Evolutionary conservation across 768 basidiomycete species (phyloP), one percentile per base, ranked within the genome.

Genomic region (Trichaptum fuscoviolaceum): DNA sequence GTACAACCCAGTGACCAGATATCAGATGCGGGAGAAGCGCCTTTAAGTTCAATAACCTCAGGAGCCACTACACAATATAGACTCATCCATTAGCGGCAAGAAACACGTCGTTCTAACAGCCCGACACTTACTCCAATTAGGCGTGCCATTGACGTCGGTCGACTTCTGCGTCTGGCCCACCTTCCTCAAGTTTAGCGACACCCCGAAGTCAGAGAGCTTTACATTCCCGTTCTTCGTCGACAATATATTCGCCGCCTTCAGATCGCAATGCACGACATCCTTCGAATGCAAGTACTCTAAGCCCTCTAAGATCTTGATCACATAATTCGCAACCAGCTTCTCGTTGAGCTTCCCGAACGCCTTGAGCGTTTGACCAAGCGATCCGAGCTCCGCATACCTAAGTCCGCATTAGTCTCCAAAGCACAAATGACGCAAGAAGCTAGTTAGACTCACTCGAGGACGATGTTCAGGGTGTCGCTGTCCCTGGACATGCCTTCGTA

Each of bases 221-320:
- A 97, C 90, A 73, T 99, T 97, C 58, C 96, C 96, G 63, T 88
- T 96, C 84, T 99, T 99, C 18, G 96, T 99, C 17, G 93, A 95
- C n/a, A 99, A 86, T 74, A 99, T 97, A 75, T 99, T 99, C 25
- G 96, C 96, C 0, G 96, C 95, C 77, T 99, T 99, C 69, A 99
- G 85, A 78, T 99, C 96, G 75, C 96, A 97, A 75, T 99, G 96
- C 9, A 98, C 95, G 67, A 97, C 94, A 73, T 95, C 85, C 70
- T 88, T 87, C 68, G 81, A 81, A 77, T 99, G 96, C 17, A 99
- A 86, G 76, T 98, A 99, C 72, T 96, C 87, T 61, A 99, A 79
- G 0, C 96, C 96, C 75, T 99, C 96, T 59, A 99, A 83, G 72
- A 99, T 98, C 83, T 96, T 97, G 77, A 94, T 91, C 64, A 96